A percentile compares a stretch with the other conserved stretches of the same genome.
These are phyloP conservation scores for Pascua sp. DNA, from an alignment of 1,284 basidiomycete genomes.

Conservation along the genomic window DNA sequence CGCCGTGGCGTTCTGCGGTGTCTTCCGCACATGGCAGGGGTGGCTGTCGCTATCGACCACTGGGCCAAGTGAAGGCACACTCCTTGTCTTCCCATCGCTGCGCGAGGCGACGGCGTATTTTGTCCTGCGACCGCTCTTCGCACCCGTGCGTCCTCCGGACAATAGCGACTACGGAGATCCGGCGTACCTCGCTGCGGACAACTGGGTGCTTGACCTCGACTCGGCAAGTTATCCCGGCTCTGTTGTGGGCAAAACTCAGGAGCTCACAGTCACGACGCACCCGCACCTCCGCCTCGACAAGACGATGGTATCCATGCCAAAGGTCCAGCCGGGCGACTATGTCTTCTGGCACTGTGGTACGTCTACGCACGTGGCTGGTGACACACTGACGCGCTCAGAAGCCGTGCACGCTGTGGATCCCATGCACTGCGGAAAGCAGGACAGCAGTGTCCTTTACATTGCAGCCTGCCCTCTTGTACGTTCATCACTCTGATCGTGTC, in stretches of 20 bases:
- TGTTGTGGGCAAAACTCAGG: constrained; percentile 61
- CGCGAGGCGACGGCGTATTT: constrained; percentile 69
- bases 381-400: constrained; percentile 41
- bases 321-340: constrained; percentile 67
- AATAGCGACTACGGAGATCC: constrained; percentile 10
- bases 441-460: constrained; percentile 74
- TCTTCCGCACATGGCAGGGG: constrained; percentile 69
- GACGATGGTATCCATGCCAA: constrained; percentile 56
- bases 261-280: constrained; percentile 60
- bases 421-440: constrained; percentile 58
- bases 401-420: constrained; percentile 62
- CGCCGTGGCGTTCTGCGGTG: constrained; percentile 55
- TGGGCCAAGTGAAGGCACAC: constrained; percentile 65
- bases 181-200: constrained; percentile 54
- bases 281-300: constrained; percentile 61
- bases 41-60: constrained; percentile 61
- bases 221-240: constrained; percentile 62
- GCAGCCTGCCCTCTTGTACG: constrained; percentile 62
- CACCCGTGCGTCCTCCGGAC: constrained; percentile 15
- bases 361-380: constrained; percentile 81
- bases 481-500: too few relatives aligned
- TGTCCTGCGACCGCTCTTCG: constrained; percentile 72
- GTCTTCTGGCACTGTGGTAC: constrained; percentile 70
- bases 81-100: constrained; percentile 71
- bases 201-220: constrained; percentile 64